A percentile compares a stretch with the other conserved stretches of the same genome.
phyloP scores from a whole-genome alignment of 495 filamentous ascomycete species.

The Neurospora sp. region DNA sequence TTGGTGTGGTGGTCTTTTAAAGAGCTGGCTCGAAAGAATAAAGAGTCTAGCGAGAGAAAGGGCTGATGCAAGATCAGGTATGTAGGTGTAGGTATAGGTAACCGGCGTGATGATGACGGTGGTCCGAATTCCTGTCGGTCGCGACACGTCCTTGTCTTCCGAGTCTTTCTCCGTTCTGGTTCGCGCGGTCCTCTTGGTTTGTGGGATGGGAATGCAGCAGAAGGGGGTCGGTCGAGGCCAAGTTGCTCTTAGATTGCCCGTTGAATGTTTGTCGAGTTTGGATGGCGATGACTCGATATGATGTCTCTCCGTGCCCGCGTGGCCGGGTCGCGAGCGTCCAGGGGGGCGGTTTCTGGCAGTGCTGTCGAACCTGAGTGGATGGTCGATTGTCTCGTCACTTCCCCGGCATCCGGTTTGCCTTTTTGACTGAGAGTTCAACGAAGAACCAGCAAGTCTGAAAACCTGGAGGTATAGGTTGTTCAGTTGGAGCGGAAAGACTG shows the following conservation, averaged over 20 bases:
- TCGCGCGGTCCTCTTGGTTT: neutral
- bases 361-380: neutral
- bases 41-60: slow-evolving; percentile 2
- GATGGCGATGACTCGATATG: neutral
- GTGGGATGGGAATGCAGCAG: neutral
- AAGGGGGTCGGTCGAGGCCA: neutral
- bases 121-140: neutral
- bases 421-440: neutral
- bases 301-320: neutral
- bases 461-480: neutral
- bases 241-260: neutral
- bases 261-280: neutral
- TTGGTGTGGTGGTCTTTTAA: slow-evolving; percentile 2
- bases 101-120: neutral
- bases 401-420: neutral
- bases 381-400: neutral
- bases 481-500: neutral
- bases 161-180: neutral
- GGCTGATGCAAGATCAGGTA: neutral
- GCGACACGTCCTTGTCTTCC: neutral
- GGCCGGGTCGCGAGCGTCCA: neutral
- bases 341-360: neutral
- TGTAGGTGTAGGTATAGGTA: neutral
- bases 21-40: slow-evolving; percentile 2
- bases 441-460: neutral